Base-by-base conservation (phyloP, 192 early-diverging fungal genomes). In the Mortierella alpina region DNA sequence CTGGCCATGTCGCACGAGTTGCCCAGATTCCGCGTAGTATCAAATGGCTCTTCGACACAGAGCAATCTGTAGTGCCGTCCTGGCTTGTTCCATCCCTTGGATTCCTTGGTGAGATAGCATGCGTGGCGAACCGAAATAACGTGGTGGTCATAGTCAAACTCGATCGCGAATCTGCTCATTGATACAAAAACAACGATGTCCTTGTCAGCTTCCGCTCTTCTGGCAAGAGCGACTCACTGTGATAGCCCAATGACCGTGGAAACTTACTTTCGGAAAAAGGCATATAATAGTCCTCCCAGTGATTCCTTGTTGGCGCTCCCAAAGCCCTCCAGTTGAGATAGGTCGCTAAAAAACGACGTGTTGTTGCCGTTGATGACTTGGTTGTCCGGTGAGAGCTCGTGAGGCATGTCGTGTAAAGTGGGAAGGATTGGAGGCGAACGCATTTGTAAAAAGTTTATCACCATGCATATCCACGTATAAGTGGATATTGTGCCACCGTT, bases 401-500 rank as follows among this genome's bases (percentile, higher is more conserved):
- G 82, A 7, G 82, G 69, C 15, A 84, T 55, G 22, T 90, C 86
- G 72, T 98, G 96, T 46, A 98, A 76, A 17, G 91, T 90, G 2
- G 97, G 97, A 20, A 99, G 83, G 69, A 99, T 94, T 0, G 96
- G 95, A 62, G 96, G 96, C 40, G 88, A 71, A 18, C 96, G 91
- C 84, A 88, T 93, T 83, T 99, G 97, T 18, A 99, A 82, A 85
- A 97, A 99, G 76, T 97, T 95, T 66, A 99, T 85, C 46, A 92
- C 88, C 89, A 98, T 92, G 77, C 94, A 96, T 4, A 92, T 94
- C 97, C 97, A 98, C 20, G 95, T 93, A 76, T 99, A 99, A 5
- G 94, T 94, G 40, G 94, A 95, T 67, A 98, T 84, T 0, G 97
- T 98, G 23, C 97, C 97, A 54, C 97, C 97, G 71, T 92, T 94